Evolutionary conservation across 2,329 filamentous ascomycete species (phyloP).

Genomic region (Fusarium metavorans): DNA sequence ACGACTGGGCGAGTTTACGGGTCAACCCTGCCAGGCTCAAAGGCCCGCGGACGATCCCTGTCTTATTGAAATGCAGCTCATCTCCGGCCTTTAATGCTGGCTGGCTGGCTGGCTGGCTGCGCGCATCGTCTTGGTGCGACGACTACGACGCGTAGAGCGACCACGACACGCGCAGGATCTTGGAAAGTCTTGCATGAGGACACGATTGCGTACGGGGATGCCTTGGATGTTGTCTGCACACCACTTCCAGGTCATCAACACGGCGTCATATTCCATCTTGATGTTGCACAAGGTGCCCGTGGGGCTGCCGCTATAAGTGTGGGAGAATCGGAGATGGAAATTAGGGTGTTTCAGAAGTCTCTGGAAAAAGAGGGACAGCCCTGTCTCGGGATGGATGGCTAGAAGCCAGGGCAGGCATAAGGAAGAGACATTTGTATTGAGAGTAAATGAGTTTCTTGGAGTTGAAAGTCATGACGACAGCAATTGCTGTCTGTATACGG

Average conservation of each 20-base stretch:
- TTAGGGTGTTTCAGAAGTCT: slow-evolving; percentile 42
- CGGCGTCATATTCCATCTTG: neutral
- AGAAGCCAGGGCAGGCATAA: neutral
- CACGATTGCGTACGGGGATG: neutral
- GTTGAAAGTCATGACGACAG: neutral
- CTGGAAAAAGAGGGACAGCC: slow-evolving; percentile 13
- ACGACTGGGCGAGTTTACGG: slow-evolving; percentile 26
- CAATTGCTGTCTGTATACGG: neutral
- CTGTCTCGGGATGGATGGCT: slow-evolving; percentile 29
- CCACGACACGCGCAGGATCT: neutral
- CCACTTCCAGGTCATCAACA: neutral
- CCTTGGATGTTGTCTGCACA: neutral
- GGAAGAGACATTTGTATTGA: neutral
- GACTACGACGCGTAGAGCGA: neutral
- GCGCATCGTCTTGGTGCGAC: slow-evolving; percentile 10
- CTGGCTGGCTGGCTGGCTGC: neutral
- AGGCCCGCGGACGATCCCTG: slow-evolving; percentile 45
- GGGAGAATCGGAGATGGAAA: slow-evolving; percentile 28
- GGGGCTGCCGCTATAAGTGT: slow-evolving; percentile 8
- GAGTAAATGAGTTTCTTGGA: neutral
- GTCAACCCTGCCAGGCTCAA: slow-evolving; percentile 43
- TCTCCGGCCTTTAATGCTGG: slow-evolving; percentile 44
- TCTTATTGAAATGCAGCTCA: slow-evolving; percentile 38
- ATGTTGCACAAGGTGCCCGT: neutral
- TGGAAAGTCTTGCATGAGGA: neutral